Base-by-base conservation (phyloP, 345 rosid genomes). In the Clausena lansium region DNA sequence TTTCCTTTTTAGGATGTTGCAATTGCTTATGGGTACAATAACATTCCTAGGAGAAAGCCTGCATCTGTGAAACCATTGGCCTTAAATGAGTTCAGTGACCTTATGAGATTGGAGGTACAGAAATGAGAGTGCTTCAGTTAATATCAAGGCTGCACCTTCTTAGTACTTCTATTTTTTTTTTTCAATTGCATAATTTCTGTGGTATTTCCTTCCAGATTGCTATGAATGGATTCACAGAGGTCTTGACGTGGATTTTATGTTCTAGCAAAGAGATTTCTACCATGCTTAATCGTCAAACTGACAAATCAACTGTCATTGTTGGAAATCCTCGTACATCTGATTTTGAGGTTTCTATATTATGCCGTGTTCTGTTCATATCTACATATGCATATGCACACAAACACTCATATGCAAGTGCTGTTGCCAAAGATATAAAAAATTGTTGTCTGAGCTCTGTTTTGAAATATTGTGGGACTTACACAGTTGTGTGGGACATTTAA, bases 281-380 rank as follows among this genome's bases (percentile, higher is more conserved):
- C 35, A 82, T 91, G 93, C 80, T 96, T 81, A 94, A 94, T 70
- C 87, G 88, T 47, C 71, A 81, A 57, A 97, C 89, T 85, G 93
- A 89, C 75, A 77, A 84, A 69, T 79, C 89, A 60, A 93, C 92
- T 27, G 97, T 85, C 39, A 83, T 90, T 28, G 79, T 92, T 80
- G 95, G 82, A 67, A 95, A 95, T 75, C 98, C 99, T 35, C 94
- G 98, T 10, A 86, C 95, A 58, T 84, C 97, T 71, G 99, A 96
- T 87, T 96, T 90, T 85, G 98, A 96, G 99, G 99, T 96, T 81
- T 78, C 86, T 66, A 15, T 25, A 41, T 72, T 52, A 36, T n/a
- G 36, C n/a, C 52, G 4, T 50, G 7, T 54, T 52, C 38, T 22
- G 61, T 22, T 58, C 61, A 58, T 58, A 58, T 24, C 11, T 58